These are phyloP conservation scores for Poronia punctata DNA, from an alignment of 495 filamentous ascomycete genomes.

Conservation along the genomic window DNA sequence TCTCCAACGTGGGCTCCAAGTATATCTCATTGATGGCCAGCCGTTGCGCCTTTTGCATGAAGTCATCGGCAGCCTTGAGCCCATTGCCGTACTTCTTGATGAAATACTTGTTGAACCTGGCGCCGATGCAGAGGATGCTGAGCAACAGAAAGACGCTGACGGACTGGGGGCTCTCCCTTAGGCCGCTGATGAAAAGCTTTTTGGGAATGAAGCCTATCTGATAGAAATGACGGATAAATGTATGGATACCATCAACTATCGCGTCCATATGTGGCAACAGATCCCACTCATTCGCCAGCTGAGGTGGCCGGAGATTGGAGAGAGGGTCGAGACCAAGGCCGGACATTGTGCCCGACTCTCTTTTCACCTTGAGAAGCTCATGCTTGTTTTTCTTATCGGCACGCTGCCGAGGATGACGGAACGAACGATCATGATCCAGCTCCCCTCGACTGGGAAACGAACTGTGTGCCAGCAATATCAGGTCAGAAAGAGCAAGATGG, in stretches of 20 bases:
- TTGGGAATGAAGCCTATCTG: conserved; percentile 49
- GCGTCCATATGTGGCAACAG: conserved; percentile 34
- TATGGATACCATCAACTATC: conserved; percentile 38
- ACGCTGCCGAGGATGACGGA: conserved; percentile 39
- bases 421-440: conserved; percentile 36
- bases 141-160: conserved; percentile 43
- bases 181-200: conserved; percentile 35
- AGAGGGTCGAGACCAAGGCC: conserved; percentile 17
- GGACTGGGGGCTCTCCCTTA: conserved; percentile 31
- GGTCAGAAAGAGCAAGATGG: not conserved
- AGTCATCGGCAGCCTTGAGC: conserved; percentile 39
- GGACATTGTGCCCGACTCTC: conserved; percentile 26
- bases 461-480: conserved; percentile 19
- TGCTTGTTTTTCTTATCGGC: conserved; percentile 33
- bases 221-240: conserved; percentile 41
- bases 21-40: conserved; percentile 42
- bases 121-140: conserved; percentile 40
- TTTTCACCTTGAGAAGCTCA: conserved; percentile 30
- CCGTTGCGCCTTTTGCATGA: conserved; percentile 40
- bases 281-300: conserved; percentile 35
- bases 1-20: conserved; percentile 40
- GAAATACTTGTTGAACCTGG: conserved; percentile 39
- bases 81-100: conserved; percentile 36
- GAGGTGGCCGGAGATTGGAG: conserved; percentile 15
- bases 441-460: conserved; percentile 39